Evolutionary conservation across 306 rosid genomes (phyloP).

Genomic region (Inga leiocalycina): DNA sequence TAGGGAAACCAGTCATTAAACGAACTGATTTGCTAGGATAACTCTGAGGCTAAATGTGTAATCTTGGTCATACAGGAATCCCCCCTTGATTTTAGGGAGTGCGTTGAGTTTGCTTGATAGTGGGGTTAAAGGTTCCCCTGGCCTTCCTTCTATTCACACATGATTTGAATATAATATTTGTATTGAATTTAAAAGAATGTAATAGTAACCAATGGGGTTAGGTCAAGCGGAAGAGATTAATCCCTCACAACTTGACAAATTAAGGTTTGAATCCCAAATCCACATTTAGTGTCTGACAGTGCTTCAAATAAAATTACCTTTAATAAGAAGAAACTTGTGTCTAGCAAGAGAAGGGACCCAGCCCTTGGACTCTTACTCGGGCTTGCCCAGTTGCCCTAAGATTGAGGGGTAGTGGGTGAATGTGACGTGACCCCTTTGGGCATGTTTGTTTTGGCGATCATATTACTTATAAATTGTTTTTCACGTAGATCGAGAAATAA

Average conservation of each 20-base stretch:
- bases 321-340: rapidly evolving
- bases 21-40: not conserved
- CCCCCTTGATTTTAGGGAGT: not conserved
- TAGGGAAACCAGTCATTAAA: not conserved
- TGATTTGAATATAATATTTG: not conserved
- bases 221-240: too few species aligned
- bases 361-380: not conserved
- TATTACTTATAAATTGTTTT: too few species aligned
- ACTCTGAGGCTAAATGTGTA: not conserved
- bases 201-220: too few species aligned
- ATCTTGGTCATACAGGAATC: not conserved
- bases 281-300: too few species aligned
- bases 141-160: not conserved
- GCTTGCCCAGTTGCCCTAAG: not conserved
- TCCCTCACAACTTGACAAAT: too few species aligned
- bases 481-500: too few species aligned
- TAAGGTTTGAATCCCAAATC: too few species aligned
- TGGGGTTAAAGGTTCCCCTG: not conserved
- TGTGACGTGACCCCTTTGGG: not conserved
- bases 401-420: not conserved
- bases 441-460: too few species aligned
- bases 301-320: rapidly evolving
- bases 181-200: too few species aligned
- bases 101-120: not conserved
- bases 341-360: not conserved